phyloP scores from a whole-genome alignment of 495 filamentous ascomycete species.

The Penicillium riverlandense region DNA sequence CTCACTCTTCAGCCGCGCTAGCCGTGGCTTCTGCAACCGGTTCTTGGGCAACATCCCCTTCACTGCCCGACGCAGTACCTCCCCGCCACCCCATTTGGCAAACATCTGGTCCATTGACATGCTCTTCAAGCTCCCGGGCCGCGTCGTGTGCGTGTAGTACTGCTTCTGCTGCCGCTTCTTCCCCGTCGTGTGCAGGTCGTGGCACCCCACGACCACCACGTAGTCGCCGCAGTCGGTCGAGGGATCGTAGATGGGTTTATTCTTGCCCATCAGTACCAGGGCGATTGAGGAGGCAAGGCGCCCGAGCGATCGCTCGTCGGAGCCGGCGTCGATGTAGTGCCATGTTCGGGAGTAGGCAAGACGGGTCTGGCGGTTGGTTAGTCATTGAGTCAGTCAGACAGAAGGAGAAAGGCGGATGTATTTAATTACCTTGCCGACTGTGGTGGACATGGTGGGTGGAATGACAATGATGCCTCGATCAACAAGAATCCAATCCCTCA shows the following conservation, averaged over 20 bases:
- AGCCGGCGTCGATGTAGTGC: slow-evolving; percentile 79
- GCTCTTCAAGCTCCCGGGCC: slow-evolving; percentile 76
- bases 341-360: slow-evolving; percentile 93
- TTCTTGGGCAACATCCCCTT: slow-evolving; percentile 99
- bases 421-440: slow-evolving; percentile 37
- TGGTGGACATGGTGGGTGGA: slow-evolving; percentile 34
- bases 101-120: slow-evolving; percentile 95
- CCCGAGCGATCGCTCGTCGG: slow-evolving; percentile 53
- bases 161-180: slow-evolving; percentile 88
- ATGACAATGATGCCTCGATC: neutral
- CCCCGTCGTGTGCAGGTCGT: slow-evolving; percentile 79
- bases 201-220: slow-evolving; percentile 86
- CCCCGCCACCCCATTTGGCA: slow-evolving; percentile 86
- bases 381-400: too few species aligned
- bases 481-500: neutral
- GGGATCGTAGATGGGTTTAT: slow-evolving; percentile 97
- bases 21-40: slow-evolving; percentile 70
- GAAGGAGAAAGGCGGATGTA: too few species aligned
- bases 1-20: slow-evolving; percentile 82
- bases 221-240: slow-evolving; percentile 98
- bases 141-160: slow-evolving; percentile 89
- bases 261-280: slow-evolving; percentile 91
- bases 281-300: slow-evolving; percentile 90
- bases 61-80: slow-evolving; percentile 87
- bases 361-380: slow-evolving; percentile 58